Conservation (phyloP, 495 filamentous ascomycete species). For the Aspergillus mulundensis region DNA sequence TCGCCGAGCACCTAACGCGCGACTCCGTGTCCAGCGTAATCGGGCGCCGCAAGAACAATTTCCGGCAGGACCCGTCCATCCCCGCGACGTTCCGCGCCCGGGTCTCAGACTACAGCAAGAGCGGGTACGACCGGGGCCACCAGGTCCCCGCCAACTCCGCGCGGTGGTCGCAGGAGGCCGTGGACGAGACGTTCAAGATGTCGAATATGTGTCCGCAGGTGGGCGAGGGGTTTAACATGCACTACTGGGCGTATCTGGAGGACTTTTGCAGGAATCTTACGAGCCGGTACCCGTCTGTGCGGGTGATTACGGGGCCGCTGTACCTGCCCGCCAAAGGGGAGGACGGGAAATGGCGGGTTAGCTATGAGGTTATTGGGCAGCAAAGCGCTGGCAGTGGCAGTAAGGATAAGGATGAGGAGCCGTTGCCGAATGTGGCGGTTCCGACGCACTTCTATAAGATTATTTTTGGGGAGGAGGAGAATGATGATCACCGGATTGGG, state of each 20-base stretch:
- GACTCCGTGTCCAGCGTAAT: conserved; percentile 66
- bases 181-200: conserved; percentile 90
- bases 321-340: conserved; percentile 88
- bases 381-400: too few relatives aligned
- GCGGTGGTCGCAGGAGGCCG: conserved; percentile 88
- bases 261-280: conserved; percentile 89
- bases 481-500: conserved; percentile 34
- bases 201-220: conserved; percentile 98
- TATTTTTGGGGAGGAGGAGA: conserved; percentile 86
- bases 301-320: conserved; percentile 88
- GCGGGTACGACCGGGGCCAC: conserved; percentile 72
- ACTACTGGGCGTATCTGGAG: conserved; percentile 99
- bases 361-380: conserved; percentile 96
- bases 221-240: conserved; percentile 93
- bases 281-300: conserved; percentile 74
- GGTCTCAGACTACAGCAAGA: too few relatives aligned
- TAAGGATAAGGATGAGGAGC: too few relatives aligned
- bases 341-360: conserved; percentile 92
- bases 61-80: conserved; percentile 86
- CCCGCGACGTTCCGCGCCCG: conserved; percentile 82
- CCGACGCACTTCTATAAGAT: conserved; percentile 99
- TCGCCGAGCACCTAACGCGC: conserved; percentile 96
- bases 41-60: conserved; percentile 83
- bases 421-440: conserved; percentile 89
- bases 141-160: conserved; percentile 92